These are phyloP conservation scores for Sugiyamaella americana DNA, from an alignment of 805 yeast genomes.

Conservation along the genomic window DNA sequence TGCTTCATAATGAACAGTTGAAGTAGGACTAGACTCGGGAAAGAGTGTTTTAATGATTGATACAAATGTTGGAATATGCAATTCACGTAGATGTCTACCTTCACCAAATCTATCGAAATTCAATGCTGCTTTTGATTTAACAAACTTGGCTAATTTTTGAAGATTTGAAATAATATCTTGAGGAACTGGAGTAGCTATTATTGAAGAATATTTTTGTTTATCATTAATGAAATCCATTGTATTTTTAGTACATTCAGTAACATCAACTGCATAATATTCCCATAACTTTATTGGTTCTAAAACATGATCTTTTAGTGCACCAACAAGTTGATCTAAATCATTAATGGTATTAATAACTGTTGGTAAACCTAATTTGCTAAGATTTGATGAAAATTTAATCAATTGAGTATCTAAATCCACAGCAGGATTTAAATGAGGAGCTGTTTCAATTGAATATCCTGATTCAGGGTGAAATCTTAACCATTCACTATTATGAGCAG, in stretches of 20 bases:
- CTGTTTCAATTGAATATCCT: conserved; percentile 79
- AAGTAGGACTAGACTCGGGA: conserved; percentile 19
- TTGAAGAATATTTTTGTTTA: conserved; percentile 23
- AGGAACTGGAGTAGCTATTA: conserved; percentile 39
- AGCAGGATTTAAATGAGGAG: conserved; percentile 83
- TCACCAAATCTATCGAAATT: conserved; percentile 39
- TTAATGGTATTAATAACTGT: conserved; percentile 42
- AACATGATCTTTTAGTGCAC: conserved; percentile 64
- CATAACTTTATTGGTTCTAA: conserved; percentile 63
- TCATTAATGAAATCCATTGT: conserved; percentile 18
- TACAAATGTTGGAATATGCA: conserved; percentile 49
- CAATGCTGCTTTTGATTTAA: conserved; percentile 38
- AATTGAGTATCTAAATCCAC: conserved; percentile 74
- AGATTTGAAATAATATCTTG: conserved; percentile 27
- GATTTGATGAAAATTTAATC: conserved; percentile 53
- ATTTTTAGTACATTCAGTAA: conserved; percentile 36
- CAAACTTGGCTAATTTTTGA: conserved; percentile 40
- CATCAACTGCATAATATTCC: conserved; percentile 81
- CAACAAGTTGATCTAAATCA: conserved; percentile 58
- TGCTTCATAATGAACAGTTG: conserved; percentile 37
- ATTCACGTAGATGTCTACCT: conserved; percentile 48
- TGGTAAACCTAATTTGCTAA: conserved; percentile 58
- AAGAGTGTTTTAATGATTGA: conserved; percentile 38
- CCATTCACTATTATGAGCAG: conserved; percentile 89
- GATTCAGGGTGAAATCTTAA: conserved; percentile 78